These are phyloP conservation scores for Amylostereum chailletii DNA, from an alignment of 1,284 basidiomycete species.

Conservation along the genomic window DNA sequence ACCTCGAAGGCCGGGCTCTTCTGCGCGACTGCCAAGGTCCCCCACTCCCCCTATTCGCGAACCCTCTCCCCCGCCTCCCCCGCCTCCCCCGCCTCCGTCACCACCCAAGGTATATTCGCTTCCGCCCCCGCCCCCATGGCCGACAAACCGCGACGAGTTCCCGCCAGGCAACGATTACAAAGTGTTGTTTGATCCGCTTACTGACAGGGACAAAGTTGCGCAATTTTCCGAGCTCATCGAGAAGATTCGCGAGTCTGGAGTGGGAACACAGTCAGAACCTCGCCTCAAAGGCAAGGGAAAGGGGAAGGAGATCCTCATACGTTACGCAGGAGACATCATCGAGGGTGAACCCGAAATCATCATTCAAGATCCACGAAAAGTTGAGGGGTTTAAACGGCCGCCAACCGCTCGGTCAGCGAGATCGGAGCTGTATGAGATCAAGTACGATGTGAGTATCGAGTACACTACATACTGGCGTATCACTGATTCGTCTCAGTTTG, in stretches of 20 bases:
- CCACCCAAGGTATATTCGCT: conserved; percentile 23
- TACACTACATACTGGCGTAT: conserved; percentile 4
- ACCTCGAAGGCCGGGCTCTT: conserved; percentile 7
- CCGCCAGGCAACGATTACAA: conserved; percentile 42
- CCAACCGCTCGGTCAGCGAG: conserved; percentile 25
- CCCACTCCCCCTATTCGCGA: conserved; percentile 9
- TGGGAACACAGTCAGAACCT: conserved; percentile 25
- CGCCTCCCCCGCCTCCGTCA: conserved; percentile 16
- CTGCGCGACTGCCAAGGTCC: conserved; percentile 1
- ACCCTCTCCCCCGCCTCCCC: conserved; percentile 12
- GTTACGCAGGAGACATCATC: conserved; percentile 51
- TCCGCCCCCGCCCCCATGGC: conserved; percentile 35
- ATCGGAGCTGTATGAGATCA: conserved; percentile 37
- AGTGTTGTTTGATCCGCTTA: conserved; percentile 52
- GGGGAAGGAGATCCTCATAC: conserved; percentile 46
- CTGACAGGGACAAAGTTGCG: conserved; percentile 38
- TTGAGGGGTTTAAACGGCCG: conserved; percentile 27
- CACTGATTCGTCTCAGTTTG: conserved; percentile 45
- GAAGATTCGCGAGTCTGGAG: conserved; percentile 33
- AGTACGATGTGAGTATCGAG: conserved; percentile 51
- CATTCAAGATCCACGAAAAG: conserved; percentile 50
- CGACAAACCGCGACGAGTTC: conserved; percentile 35
- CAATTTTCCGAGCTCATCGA: conserved; percentile 42
- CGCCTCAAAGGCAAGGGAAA: conserved; percentile 55
- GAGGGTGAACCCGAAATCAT: conserved; percentile 35